phyloP scores from a whole-genome alignment of 208 protist species.

The Crithidia brevicula region DNA sequence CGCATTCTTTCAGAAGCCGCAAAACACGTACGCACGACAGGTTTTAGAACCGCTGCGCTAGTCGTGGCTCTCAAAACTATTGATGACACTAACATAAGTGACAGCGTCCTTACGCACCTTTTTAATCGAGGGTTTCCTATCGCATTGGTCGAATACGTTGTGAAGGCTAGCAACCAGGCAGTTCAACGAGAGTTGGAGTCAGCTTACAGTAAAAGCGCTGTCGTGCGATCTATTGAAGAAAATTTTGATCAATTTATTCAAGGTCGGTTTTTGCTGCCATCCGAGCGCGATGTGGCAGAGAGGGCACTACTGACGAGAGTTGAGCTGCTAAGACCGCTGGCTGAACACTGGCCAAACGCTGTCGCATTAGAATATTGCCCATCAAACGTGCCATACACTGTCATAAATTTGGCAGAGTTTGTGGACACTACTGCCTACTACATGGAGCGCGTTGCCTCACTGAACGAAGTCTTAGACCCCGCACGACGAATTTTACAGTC shows the following conservation, averaged over 20 bases:
- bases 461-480: conserved; percentile 45
- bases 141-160: conserved; percentile 70
- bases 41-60: conserved; percentile 50
- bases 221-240: conserved; percentile 47
- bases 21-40: conserved; percentile 42
- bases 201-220: conserved; percentile 55
- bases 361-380: conserved; percentile 66
- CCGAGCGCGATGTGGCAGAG: conserved; percentile 47
- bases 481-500: conserved; percentile 42
- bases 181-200: conserved; percentile 48
- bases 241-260: conserved; percentile 64
- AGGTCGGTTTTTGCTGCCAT: conserved; percentile 43
- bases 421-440: conserved; percentile 74
- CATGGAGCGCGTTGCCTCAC: conserved; percentile 65
- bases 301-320: conserved; percentile 60
- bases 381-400: conserved; percentile 69
- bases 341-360: conserved; percentile 60
- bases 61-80: conserved; percentile 29
- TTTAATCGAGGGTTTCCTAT: conserved; percentile 71
- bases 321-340: conserved; percentile 44
- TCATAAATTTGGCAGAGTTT: conserved; percentile 71
- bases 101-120: conserved; percentile 31
- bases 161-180: conserved; percentile 43
- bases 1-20: conserved; percentile 46
- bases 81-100: conserved; percentile 18